Evolutionary conservation across 108 stramenopile genomes (phyloP), one percentile per base, ranked within the genome.

Genomic region (Pseudonitzschia delicatissima): DNA sequence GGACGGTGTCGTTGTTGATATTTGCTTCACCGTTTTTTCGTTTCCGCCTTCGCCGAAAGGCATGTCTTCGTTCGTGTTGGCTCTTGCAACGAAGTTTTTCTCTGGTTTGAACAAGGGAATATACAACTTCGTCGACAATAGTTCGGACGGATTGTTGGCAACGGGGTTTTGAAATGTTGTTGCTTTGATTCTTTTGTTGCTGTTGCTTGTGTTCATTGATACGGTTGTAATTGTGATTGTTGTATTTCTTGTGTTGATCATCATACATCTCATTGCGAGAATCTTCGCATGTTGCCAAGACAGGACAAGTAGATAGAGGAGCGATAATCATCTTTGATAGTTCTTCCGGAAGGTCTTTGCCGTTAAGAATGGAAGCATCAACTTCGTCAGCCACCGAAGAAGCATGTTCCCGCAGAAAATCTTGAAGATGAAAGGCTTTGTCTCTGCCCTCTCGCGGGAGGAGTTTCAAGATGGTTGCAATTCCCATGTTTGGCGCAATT

Each of bases 111-210:
- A 84, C 76, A 36, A 84, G 59, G 12, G 66, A 45, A 74, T 78
- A 84, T 12, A 84, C 79, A 1, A 79, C 73, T 60, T 77, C 78
- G 45, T 84, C 78, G 0, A 84, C 76, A 17, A 84, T 26, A 32
- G 55, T 65, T 1, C 57, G 53, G 47, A 83, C 65, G 1, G 77
- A 52, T 40, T 82, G 57, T 26, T 64, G 67, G 25, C 67, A 66
- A 64, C 65, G 35, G 7, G 37, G 42, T 21, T 20, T 21, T 12
- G 11, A 51, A 8, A 64, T 28, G 17, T 42, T 42, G 11, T 42
- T 42, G 11, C 1, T 15, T 29, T 32, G n/a, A 52, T 31, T 23
- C n/a, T 55, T 9, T 55, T 11, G 31, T 13, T 17, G 4, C 28
- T 49, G 48, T 17, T 49, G 21, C 21, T 49, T 49, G 8, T 0